Evolutionary conservation across 306 rosid genomes (phyloP), one percentile per base, ranked within the genome.

Genomic region (Dalbergia cochinchinensis): DNA sequence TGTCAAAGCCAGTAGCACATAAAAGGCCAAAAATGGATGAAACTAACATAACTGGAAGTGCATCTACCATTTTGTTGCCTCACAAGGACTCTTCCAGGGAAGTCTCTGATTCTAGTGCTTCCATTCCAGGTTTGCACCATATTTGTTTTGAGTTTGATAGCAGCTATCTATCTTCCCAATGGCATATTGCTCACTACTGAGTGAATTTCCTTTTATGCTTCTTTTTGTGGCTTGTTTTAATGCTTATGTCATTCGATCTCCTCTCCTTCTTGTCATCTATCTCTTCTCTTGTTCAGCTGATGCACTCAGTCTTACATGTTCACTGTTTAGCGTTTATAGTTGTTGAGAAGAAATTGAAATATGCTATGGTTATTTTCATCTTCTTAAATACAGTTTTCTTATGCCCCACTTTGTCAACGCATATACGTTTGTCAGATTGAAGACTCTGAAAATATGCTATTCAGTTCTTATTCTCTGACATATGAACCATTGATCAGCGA

Each of bases 81-180:
- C 45, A 35, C 68, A 70, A 59, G 39, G 75, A 69, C 72, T 35
- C 67, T 67, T 83, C 86, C 42, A 14, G 4, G 57, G 84, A 85
- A 68, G 77, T 16, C 65, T 48, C 86, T 80, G 75, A 64, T 83
- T 57, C 55, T 62, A 26, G 58, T 60, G 13, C 20, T 61, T 78
- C 80, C 6, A 66, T 76, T 71, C 91, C 92, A 87, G 92, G 95
- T 94, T 78, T 79, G 89, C 71, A 73, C 73, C 76, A 18, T 81
- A 66, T 37, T 85, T 78, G 45, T 50, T 45, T 62, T 0, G 5
- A 50, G 51, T 69, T 75, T 45, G 55, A 14, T 65, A 33, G 31
- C n/a, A 34, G 20, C 70, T 34, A 14, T 76, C 31, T 69, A 53
- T 54, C 42, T 37, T 45, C 69, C 22, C 22, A 37, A 37, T 22